These are phyloP conservation scores for Diaporthe longicolla DNA, from an alignment of 2,329 filamentous ascomycete genomes.

Conservation along the genomic window DNA sequence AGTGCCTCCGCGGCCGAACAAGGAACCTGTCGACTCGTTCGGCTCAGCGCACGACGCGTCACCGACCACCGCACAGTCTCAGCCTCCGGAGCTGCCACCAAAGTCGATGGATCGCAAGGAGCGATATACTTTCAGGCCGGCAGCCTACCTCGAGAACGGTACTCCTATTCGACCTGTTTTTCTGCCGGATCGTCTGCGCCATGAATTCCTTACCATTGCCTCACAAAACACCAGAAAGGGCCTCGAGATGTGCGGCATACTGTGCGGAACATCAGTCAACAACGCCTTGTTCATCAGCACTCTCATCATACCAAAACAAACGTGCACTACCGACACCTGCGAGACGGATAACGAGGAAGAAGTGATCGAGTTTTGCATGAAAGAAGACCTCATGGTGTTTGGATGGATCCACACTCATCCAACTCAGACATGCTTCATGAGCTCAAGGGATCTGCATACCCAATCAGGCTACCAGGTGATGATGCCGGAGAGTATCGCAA, in stretches of 20 bases:
- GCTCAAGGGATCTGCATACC: constrained; percentile 92
- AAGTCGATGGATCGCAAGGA: constrained; percentile 62
- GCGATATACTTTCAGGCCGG: constrained; percentile 83
- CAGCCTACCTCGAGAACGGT: constrained; percentile 91
- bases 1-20: constrained; percentile 55
- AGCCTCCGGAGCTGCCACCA: constrained; percentile 47
- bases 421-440: constrained; percentile 98
- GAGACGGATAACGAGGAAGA: constrained; percentile 90
- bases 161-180: constrained; percentile 89
- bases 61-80: constrained; percentile 10
- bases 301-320: constrained; percentile 92
- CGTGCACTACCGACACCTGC: constrained; percentile 91
- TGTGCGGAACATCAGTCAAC: constrained; percentile 91
- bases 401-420: constrained; percentile 99
- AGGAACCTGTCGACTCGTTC: constrained; percentile 47
- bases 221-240: constrained; percentile 82
- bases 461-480: constrained; percentile 96
- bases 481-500: constrained; percentile 95
- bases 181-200: constrained; percentile 81
- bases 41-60: constrained; percentile 28
- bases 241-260: constrained; percentile 94
- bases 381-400: constrained; percentile 85
- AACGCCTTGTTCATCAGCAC: constrained; percentile 94
- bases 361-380: constrained; percentile 91
- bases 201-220: constrained; percentile 81